phyloP scores from a whole-genome alignment of 805 yeast species.

The Nakazawaea anatomiae region DNA sequence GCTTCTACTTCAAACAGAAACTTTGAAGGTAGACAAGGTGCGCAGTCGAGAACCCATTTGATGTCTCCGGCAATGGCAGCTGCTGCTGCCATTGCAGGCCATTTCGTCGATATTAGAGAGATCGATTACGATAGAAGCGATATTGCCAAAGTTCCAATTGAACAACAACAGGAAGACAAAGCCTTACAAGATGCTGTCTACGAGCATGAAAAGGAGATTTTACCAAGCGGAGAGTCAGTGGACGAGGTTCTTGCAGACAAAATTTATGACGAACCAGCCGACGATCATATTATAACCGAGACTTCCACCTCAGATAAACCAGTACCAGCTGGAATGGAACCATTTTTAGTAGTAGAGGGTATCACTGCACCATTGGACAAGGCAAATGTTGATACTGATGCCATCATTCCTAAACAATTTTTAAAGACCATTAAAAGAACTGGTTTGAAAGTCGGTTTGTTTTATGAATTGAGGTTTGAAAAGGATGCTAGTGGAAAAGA shows the following conservation, averaged over 20 bases:
- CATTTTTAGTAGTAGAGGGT: conserved; percentile 71
- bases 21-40: conserved; percentile 99
- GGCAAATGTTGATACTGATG: conserved; percentile 97
- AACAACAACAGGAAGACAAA: conserved; percentile 41
- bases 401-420: conserved; percentile 97
- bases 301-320: conserved; percentile 26
- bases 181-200: conserved; percentile 65
- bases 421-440: conserved; percentile 97
- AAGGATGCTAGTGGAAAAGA: conserved; percentile 67
- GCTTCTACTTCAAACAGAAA: conserved; percentile 98
- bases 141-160: conserved; percentile 48
- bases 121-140: conserved; percentile 57
- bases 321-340: conserved; percentile 57
- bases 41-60: conserved; percentile 88
- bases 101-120: conserved; percentile 85
- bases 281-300: conserved; percentile 33
- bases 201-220: conserved; percentile 61
- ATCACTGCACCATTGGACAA: conserved; percentile 91
- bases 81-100: conserved; percentile 92
- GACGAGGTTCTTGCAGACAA: conserved; percentile 45
- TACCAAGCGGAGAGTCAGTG: conserved; percentile 47
- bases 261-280: conserved; percentile 58
- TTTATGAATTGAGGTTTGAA: conserved; percentile 82
- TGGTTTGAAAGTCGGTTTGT: conserved; percentile 82
- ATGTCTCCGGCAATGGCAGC: conserved; percentile 99